These are phyloP conservation scores for Aspergillus aculeatinus DNA, from an alignment of 2,329 filamentous ascomycete species.

Conservation along the genomic window DNA sequence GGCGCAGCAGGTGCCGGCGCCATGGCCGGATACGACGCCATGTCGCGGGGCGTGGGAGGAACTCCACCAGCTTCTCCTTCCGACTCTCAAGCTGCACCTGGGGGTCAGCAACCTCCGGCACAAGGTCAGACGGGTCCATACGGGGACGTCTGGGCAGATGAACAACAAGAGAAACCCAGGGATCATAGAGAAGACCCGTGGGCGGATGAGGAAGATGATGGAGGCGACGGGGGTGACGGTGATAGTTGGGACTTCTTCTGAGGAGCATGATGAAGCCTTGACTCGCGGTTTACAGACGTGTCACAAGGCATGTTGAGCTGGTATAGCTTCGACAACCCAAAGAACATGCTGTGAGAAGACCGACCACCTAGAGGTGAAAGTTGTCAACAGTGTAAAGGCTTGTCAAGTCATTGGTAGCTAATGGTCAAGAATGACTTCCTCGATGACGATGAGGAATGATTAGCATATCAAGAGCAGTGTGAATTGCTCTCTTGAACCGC, in stretches of 20 bases:
- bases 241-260: conserved; percentile 27
- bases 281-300: neutral
- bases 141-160: conserved; percentile 30
- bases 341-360: neutral
- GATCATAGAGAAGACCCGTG: conserved; percentile 17
- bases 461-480: neutral
- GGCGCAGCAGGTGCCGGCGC: conserved; percentile 56
- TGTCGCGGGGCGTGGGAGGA: conserved; percentile 52
- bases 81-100: conserved; percentile 18
- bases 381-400: neutral
- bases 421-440: neutral
- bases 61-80: conserved; percentile 15
- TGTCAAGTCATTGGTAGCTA: neutral
- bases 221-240: conserved; percentile 25
- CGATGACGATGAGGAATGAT: neutral
- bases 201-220: conserved; percentile 19
- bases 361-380: neutral
- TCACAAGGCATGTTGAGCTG: neutral
- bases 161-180: conserved; percentile 23
- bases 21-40: conserved; percentile 63
- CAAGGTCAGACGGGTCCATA: conserved; percentile 23
- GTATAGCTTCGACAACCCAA: neutral
- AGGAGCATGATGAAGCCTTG: neutral
- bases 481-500: neutral
- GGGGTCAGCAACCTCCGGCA: conserved; percentile 17